Base-by-base conservation (phyloP, 192 early-diverging fungal species). In the Geranomyces variabilis region DNA sequence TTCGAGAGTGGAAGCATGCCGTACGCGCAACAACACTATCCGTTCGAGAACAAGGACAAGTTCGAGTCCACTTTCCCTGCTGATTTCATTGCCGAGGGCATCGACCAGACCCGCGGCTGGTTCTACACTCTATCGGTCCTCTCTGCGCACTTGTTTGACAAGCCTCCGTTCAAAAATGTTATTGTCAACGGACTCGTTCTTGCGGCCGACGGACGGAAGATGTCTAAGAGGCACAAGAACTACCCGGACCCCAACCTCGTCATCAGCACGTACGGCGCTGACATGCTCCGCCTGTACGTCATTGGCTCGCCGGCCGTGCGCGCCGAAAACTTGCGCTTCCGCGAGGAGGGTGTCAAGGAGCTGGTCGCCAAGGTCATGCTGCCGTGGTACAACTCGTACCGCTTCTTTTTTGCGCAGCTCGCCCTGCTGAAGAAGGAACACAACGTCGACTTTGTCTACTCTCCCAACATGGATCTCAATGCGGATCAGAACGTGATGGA, bases 51-150 rank as follows among this genome's bases (percentile, higher is more conserved):
- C 83, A 81, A 92, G 83, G 92, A 95, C 57, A 79, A 88, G 66
- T 95, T 98, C 76, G 77, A 91, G 70, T 71, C 75, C 21, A 87
- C 87, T 15, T 99, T 99, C 92, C 97, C 97, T 8, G 97, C 97
- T 14, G 93, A 99, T 77, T 99, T 99, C 80, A 96, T 99, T 75
- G 93, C 96, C n/a, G 97, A 99, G 81, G 97, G 97, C 71, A 79
- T 99, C 48, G 97, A 99, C 80, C 97, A 99, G 82, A 98, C 96
- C 30, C 94, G 97, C 77, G 97, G 97, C 55, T 99, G 97, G 97
- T 99, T 99, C 90, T 99, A 99, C 81, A 97, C 97, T 28, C 86
- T 99, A 24, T 83, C 98, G 76, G 97, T 99, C 5, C 84, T 99
- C 66, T 97, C 96, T 34, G 97, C 94, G 15, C 91, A 97, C 81